Evolutionary conservation across 2,329 filamentous ascomycete species (phyloP).

Genomic region (Claviceps digitariae): DNA sequence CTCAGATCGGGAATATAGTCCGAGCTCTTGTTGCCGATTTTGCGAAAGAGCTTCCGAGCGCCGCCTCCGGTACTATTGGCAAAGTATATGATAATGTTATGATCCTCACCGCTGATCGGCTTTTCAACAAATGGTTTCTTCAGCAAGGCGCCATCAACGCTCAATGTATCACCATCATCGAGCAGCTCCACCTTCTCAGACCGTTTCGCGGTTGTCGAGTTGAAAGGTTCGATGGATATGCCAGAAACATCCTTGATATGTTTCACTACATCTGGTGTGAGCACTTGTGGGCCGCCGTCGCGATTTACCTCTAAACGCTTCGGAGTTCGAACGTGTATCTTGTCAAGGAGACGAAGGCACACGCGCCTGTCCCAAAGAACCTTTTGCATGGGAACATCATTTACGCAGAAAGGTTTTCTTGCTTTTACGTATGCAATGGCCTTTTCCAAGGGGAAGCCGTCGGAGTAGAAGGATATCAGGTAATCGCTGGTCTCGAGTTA

Average conservation of each 20-base stretch:
- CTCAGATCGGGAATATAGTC: slow-evolving; percentile 73
- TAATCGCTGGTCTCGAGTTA: slow-evolving; percentile 49
- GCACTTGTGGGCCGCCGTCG: slow-evolving; percentile 72
- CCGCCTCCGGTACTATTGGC: slow-evolving; percentile 76
- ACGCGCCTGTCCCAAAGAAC: slow-evolving; percentile 90
- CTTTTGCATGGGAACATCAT: slow-evolving; percentile 95
- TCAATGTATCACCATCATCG: slow-evolving; percentile 79
- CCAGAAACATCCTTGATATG: slow-evolving; percentile 72
- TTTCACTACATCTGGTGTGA: slow-evolving; percentile 66
- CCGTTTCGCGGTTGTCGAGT: slow-evolving; percentile 46
- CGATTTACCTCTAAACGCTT: slow-evolving; percentile 80
- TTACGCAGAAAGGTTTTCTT: slow-evolving; percentile 92
- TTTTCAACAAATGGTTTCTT: slow-evolving; percentile 97
- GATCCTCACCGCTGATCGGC: slow-evolving; percentile 93
- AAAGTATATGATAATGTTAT: slow-evolving; percentile 98
- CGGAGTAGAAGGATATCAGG: slow-evolving; percentile 94
- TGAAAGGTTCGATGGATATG: slow-evolving; percentile 56
- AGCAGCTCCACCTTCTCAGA: slow-evolving; percentile 68
- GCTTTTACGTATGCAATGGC: slow-evolving; percentile 91
- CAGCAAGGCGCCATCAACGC: slow-evolving; percentile 70
- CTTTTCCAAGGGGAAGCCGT: slow-evolving; percentile 93
- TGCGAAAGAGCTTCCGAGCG: slow-evolving; percentile 83
- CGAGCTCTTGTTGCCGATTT: slow-evolving; percentile 98
- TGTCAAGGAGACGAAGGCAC: slow-evolving; percentile 76
- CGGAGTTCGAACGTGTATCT: slow-evolving; percentile 80